Base-by-base conservation (phyloP, 2,329 filamentous ascomycete species). In the Ambrosiella xylebori region DNA sequence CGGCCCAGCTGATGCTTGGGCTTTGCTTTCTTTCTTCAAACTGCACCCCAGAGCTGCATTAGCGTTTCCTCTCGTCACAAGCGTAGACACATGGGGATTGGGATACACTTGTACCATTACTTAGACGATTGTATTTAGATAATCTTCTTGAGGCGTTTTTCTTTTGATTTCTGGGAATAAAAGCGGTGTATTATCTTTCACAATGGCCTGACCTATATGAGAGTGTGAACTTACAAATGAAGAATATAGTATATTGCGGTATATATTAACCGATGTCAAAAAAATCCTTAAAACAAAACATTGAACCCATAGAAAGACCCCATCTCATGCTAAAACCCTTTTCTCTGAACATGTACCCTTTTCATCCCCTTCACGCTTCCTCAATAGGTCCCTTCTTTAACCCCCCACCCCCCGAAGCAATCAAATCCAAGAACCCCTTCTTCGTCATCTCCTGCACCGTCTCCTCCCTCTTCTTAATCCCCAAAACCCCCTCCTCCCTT, bases 381-480 rank as follows among this genome's bases (percentile, higher is more conserved):
- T 81, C 78, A 56, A 83, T 66, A 3, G 70, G 75, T 6, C 76
- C 75, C 70, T 79, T 81, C 65, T 80, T 82, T 64, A 81, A 63
- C 19, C 73, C 74, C 0, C 79, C 78, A 9, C 80, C 80, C 17
- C 80, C 79, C 1, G 76, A 78, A 3, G 80, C 79, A 68, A 98
- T 95, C 69, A 97, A 72, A 61, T 97, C 91, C 69, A 98, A 71
- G 72, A 97, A 98, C 0, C 91, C 90, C 73, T 96, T 87, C 74
- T 95, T 94, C 69, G 86, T 95, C 84, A 98, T 93, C 75, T 97
- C 90, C 63, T 88, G 93, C 56, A 95, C 76, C 73, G 85, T 89
- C 71, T 94, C 88, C 71, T 94, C 85, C 63, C 88, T 81, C 69
- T 86, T 81, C 61, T 78, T 79, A 66, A 88, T 81, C 1, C 91